phyloP scores from a whole-genome alignment of 495 filamentous ascomycete genomes.

The Opeltia flavorubescens region DNA sequence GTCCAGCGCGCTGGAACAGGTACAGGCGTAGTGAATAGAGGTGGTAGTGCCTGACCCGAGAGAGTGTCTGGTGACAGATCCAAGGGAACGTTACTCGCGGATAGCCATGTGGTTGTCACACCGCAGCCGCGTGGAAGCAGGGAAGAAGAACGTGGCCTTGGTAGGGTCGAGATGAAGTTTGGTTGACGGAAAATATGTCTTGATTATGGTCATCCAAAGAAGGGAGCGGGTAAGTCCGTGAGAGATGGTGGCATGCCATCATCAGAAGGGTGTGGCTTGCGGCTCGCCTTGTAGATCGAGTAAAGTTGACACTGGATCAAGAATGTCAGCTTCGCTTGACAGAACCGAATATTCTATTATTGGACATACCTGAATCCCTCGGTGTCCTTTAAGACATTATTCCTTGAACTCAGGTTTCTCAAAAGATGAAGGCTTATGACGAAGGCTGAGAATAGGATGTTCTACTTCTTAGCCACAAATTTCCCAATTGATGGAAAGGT shows the following conservation, averaged over 20 bases:
- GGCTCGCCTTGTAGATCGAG: not conserved
- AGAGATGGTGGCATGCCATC: not conserved
- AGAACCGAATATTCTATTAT: too few species aligned
- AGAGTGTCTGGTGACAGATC: not conserved
- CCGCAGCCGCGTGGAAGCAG: not conserved
- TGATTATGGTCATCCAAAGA: too few species aligned
- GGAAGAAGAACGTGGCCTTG: slow-evolving; percentile 1
- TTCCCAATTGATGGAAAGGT: too few species aligned
- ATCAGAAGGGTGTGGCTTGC: not conserved
- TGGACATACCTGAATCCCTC: too few species aligned
- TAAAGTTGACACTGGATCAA: not conserved
- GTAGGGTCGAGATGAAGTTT: not conserved
- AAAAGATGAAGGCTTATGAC: too few species aligned
- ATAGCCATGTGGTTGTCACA: not conserved
- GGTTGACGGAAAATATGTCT: too few species aligned
- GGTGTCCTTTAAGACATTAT: too few species aligned
- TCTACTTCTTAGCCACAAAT: too few species aligned
- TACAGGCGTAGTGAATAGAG: not conserved
- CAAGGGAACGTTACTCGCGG: not conserved
- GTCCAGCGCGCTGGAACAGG: not conserved
- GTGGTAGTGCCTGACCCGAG: not conserved
- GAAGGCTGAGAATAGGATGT: too few species aligned
- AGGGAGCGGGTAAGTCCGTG: not conserved
- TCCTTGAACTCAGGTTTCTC: too few species aligned
- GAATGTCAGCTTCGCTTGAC: too few species aligned